Conservation (phyloP, 176 grass and related monocot species). For the Oryza officinalis region DNA sequence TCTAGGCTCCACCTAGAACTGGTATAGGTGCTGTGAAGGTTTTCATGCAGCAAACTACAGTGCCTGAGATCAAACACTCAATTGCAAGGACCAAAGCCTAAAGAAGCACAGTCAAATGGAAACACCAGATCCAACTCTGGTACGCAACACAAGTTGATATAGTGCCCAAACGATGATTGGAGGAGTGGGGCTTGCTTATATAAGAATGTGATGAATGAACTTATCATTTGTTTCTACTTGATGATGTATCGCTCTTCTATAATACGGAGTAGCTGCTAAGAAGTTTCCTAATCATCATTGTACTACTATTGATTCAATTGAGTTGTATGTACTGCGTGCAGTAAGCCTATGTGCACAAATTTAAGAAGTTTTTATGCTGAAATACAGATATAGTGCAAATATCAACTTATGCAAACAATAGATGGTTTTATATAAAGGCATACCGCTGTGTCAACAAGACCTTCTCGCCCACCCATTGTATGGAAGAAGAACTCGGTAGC, state of each 20-base stretch:
- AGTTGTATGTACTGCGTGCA: background rate
- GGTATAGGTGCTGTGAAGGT: background rate
- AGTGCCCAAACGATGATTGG: background rate
- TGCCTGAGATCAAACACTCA: background rate
- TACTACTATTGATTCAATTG: slow-evolving; percentile 14
- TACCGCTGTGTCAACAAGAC: slow-evolving; percentile 98
- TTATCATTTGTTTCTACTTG: slow-evolving; percentile 26
- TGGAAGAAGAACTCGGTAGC: slow-evolving; percentile 97
- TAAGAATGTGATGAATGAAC: background rate
- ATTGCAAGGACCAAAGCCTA: background rate
- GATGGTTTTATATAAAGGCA: slow-evolving; percentile 23
- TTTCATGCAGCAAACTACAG: slow-evolving; percentile 1
- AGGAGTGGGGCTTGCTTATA: background rate
- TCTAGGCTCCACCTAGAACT: background rate
- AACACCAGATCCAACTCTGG: background rate
- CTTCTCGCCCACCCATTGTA: slow-evolving; percentile 99
- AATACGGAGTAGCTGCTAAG: background rate
- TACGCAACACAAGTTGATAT: background rate
- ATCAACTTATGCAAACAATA: slow-evolving; percentile 14
- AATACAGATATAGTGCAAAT: slow-evolving; percentile 13
- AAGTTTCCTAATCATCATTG: background rate
- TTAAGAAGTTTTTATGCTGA: slow-evolving; percentile 25
- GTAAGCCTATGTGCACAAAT: background rate
- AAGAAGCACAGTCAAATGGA: background rate
- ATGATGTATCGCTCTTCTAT: background rate